Percentiles rank a stretch among this genome's conserved stretches.
phyloP scores from a whole-genome alignment of 78 protist genomes.

The Dictyostelium brefeldianum region DNA sequence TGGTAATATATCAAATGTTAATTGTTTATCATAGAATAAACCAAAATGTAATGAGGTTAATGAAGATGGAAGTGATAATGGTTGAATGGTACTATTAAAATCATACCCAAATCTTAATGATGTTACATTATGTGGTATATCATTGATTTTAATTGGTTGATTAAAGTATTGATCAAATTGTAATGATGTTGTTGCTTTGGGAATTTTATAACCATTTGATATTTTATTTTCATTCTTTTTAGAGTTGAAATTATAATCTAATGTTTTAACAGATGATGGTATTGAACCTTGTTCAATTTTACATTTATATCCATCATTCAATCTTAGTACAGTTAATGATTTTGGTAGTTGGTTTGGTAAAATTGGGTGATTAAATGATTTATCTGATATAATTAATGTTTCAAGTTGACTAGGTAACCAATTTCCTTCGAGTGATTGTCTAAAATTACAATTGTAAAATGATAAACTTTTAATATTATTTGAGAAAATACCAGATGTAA shows the following conservation, averaged over 20 bases:
- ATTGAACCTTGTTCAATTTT: neutral
- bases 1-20: too few species aligned
- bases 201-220: neutral
- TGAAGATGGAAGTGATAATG: neutral
- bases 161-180: neutral
- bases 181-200: neutral
- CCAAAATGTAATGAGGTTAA: too few species aligned
- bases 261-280: neutral
- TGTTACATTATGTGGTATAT: neutral
- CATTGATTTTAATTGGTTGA: neutral
- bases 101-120: neutral
- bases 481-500: too few species aligned
- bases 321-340: neutral
- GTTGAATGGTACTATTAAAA: neutral
- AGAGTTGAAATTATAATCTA: neutral
- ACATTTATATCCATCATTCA: neutral
- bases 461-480: too few species aligned
- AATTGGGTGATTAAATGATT: too few species aligned
- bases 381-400: too few species aligned
- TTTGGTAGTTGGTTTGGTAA: neutral
- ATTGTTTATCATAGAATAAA: too few species aligned
- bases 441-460: too few species aligned
- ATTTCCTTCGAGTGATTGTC: too few species aligned
- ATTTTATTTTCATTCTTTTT: neutral
- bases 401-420: too few species aligned